Percentiles rank a stretch among this genome's conserved stretches.
phyloP scores from a whole-genome alignment of 192 early-diverging fungal genomes.

The Coemansia sp. region DNA sequence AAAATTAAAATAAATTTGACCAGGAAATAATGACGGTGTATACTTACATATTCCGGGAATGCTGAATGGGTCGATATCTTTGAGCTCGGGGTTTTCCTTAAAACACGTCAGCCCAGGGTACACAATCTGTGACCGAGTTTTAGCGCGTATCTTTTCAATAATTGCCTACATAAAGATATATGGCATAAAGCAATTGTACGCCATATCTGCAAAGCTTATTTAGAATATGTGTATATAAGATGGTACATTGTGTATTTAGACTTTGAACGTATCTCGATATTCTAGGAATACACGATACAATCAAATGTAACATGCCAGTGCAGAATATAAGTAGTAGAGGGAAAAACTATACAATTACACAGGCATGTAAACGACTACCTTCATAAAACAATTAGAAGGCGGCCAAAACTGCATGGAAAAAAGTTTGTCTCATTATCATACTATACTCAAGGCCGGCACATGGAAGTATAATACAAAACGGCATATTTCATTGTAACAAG shows the following conservation, averaged over 20 bases:
- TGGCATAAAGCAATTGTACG: background rate
- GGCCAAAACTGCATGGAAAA: too few relatives aligned
- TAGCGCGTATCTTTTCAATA: slow-evolving; percentile 77
- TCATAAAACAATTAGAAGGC: background rate
- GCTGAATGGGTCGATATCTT: slow-evolving; percentile 67
- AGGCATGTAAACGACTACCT: background rate
- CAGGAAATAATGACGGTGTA: background rate
- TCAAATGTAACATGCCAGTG: too few relatives aligned
- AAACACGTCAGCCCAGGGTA: slow-evolving; percentile 76
- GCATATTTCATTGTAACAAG: too few relatives aligned
- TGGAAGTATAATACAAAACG: too few relatives aligned
- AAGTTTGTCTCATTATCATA: too few relatives aligned
- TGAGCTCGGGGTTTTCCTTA: slow-evolving; percentile 51
- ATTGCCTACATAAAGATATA: slow-evolving; percentile 57
- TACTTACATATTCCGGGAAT: slow-evolving; percentile 83
- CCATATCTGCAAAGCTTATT: background rate
- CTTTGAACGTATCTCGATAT: too few relatives aligned
- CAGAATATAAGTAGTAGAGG: too few relatives aligned
- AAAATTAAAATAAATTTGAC: background rate
- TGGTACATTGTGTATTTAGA: background rate
- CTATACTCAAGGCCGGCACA: too few relatives aligned
- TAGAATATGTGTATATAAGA: background rate
- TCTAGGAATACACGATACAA: too few relatives aligned
- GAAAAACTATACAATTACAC: too few relatives aligned
- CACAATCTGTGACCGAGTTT: slow-evolving; percentile 69